Evolutionary conservation across 345 rosid genomes (phyloP).

Genomic region (Lepidium africanum): DNA sequence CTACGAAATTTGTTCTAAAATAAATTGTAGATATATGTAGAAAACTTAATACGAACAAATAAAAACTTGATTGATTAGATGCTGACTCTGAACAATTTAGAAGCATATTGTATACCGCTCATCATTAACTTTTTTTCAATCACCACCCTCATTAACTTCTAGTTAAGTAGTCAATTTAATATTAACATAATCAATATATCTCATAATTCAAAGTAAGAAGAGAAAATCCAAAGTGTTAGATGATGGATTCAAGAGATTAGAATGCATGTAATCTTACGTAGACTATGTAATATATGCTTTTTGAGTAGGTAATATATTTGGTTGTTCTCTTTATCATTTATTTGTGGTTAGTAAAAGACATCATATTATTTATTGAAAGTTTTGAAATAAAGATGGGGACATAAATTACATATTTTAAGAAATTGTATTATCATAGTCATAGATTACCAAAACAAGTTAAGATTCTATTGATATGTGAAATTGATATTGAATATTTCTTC

Average conservation of each 20-base stretch:
- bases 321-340: background rate
- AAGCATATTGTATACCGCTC: background rate
- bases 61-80: background rate
- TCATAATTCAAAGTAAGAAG: background rate
- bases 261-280: background rate
- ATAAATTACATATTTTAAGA: background rate
- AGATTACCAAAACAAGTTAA: no score
- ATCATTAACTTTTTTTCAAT: background rate
- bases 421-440: background rate
- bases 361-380: background rate
- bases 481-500: background rate
- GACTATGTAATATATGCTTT: background rate
- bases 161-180: conserved; percentile 1
- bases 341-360: background rate
- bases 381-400: background rate
- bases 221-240: background rate
- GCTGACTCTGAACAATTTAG: background rate
- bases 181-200: background rate
- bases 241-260: background rate
- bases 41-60: no score
- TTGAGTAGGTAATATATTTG: background rate
- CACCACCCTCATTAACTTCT: background rate
- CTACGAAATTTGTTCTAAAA: no score
- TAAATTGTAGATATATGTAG: no score
- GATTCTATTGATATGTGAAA: background rate